phyloP scores from a whole-genome alignment of 345 rosid species.

The Trapa bicornis region DNA sequence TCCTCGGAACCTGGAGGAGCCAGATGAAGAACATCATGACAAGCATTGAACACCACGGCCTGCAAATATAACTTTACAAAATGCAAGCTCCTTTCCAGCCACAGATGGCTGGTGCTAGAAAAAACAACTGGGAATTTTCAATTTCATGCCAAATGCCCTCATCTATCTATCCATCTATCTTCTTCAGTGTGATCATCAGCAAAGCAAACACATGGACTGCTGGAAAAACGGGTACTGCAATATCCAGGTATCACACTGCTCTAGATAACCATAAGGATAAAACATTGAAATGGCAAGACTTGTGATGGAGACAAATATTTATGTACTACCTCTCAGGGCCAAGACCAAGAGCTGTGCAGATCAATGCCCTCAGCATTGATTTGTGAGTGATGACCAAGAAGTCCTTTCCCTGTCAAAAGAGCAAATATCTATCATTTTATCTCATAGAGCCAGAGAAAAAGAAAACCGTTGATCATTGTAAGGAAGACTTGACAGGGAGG shows the following conservation, averaged over 20 bases:
- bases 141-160: background rate
- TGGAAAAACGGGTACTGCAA: background rate
- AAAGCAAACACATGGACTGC: background rate
- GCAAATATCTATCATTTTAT: background rate
- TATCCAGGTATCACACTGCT: background rate
- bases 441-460: background rate
- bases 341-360: slow-evolving; percentile 61
- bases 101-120: too few relatives aligned
- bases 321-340: slow-evolving; percentile 32
- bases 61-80: too few relatives aligned
- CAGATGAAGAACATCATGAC: background rate
- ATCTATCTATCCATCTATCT: background rate
- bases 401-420: slow-evolving; percentile 28
- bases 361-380: slow-evolving; percentile 46
- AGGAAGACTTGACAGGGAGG: background rate
- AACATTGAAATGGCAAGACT: background rate
- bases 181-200: background rate
- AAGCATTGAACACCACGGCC: background rate
- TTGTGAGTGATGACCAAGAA: slow-evolving; percentile 54
- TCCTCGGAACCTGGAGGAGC: slow-evolving; percentile 37
- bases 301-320: background rate
- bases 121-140: background rate
- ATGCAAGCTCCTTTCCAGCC: too few relatives aligned
- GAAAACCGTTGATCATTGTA: background rate
- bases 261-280: background rate